phyloP scores from a whole-genome alignment of 495 filamentous ascomycete genomes.

The Articulospora tetracladia region DNA sequence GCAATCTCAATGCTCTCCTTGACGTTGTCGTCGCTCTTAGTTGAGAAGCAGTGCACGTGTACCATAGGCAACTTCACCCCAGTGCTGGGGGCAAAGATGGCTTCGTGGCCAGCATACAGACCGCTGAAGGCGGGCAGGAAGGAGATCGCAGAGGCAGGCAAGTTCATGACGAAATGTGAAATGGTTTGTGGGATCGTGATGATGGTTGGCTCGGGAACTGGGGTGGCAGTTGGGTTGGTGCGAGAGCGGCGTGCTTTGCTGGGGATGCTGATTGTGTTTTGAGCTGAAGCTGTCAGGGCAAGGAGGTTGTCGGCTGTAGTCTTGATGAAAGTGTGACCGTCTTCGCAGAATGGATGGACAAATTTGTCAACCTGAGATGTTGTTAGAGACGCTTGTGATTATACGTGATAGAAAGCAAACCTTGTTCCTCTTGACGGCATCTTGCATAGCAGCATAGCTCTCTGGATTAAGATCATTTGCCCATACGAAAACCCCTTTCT shows the following conservation, averaged over 20 bases:
- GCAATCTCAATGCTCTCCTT: conserved; percentile 61
- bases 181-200: conserved; percentile 64
- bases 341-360: conserved; percentile 72
- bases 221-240: conserved; percentile 24
- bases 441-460: conserved; percentile 64
- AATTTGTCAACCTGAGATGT: conserved; percentile 59
- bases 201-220: conserved; percentile 34
- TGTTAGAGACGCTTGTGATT: not conserved
- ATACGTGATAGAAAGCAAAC: conserved; percentile 32
- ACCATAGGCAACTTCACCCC: conserved; percentile 65
- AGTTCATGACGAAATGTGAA: conserved; percentile 94
- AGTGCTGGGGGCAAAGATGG: conserved; percentile 60
- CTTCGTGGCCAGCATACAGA: conserved; percentile 65
- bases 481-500: conserved; percentile 88
- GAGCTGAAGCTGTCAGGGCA: conserved; percentile 36
- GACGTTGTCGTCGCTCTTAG: conserved; percentile 67
- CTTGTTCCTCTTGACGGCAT: conserved; percentile 75
- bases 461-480: conserved; percentile 97
- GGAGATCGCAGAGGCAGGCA: conserved; percentile 79
- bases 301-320: conserved; percentile 61
- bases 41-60: conserved; percentile 87
- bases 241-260: conserved; percentile 34
- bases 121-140: conserved; percentile 87
- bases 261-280: conserved; percentile 40
- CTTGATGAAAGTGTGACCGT: conserved; percentile 78